Evolutionary conservation across 1,284 basidiomycete genomes (phyloP).

Genomic region (Apiotrichum akiyoshidainum): DNA sequence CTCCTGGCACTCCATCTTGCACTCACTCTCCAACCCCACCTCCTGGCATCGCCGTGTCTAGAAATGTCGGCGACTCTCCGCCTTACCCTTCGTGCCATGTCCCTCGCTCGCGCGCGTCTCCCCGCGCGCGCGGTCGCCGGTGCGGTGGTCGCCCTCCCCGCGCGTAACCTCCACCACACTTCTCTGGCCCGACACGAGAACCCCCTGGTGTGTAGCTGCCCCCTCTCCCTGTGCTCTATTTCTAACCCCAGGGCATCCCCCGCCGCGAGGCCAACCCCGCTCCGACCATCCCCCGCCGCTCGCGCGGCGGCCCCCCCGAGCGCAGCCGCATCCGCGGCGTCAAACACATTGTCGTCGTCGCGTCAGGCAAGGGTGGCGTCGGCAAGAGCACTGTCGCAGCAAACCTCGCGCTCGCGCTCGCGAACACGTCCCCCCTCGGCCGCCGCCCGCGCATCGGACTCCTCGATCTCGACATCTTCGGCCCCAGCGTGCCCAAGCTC

Average conservation of each 20-base stretch:
- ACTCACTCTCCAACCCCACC: no score
- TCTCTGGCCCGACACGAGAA: conserved; percentile 27
- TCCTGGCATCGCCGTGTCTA: no score
- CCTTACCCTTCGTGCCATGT: no score
- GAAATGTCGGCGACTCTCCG: no score
- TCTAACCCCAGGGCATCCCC: conserved; percentile 42
- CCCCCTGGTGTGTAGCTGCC: conserved; percentile 13
- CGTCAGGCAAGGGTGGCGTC: conserved; percentile 94
- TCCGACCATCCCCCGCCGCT: conserved; percentile 47
- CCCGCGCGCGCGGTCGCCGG: no score
- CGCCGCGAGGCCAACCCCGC: conserved; percentile 43
- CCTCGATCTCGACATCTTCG: conserved; percentile 93
- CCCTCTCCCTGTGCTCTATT: background rate
- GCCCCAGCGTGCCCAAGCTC: conserved; percentile 89
- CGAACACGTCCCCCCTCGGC: conserved; percentile 49
- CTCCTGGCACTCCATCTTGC: no score
- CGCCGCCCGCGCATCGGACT: conserved; percentile 66
- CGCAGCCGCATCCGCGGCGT: conserved; percentile 56
- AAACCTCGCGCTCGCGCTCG: conserved; percentile 64
- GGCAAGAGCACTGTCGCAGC: conserved; percentile 96
- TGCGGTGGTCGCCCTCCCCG: background rate
- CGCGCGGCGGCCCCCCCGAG: conserved; percentile 48
- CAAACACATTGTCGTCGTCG: conserved; percentile 71
- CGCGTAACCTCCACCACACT: background rate
- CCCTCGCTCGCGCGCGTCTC: no score